phyloP scores from a whole-genome alignment of 2,329 filamentous ascomycete genomes.

The Drechslerella coelobrocha region DNA sequence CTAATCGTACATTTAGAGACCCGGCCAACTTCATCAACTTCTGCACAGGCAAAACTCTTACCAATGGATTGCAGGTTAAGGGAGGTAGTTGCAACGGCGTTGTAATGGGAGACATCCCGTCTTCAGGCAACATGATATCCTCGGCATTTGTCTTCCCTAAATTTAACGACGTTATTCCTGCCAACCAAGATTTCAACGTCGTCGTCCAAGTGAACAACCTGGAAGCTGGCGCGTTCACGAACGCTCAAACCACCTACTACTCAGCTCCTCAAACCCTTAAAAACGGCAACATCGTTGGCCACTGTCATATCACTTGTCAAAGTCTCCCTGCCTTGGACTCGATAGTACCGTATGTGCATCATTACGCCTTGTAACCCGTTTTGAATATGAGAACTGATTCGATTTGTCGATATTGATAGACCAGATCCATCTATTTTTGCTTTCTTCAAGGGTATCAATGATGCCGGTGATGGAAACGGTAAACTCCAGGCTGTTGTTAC shows the following conservation, averaged over 20 bases:
- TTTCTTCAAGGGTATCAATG: conserved; percentile 68
- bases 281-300: conserved; percentile 59
- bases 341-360: conserved; percentile 56
- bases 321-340: conserved; percentile 59
- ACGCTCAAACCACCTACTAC: conserved; percentile 65
- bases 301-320: conserved; percentile 65
- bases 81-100: conserved; percentile 66
- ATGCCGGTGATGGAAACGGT: conserved; percentile 62
- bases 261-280: conserved; percentile 64
- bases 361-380: not conserved
- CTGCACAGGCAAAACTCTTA: conserved; percentile 64
- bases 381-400: not conserved
- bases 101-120: conserved; percentile 67
- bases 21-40: conserved; percentile 68
- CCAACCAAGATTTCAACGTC: conserved; percentile 62
- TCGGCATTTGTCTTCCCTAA: conserved; percentile 63
- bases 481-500: conserved; percentile 60
- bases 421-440: conserved; percentile 60
- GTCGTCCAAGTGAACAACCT: conserved; percentile 63
- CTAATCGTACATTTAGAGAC: conserved; percentile 60
- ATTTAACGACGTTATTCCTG: conserved; percentile 59
- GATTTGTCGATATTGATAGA: conserved; percentile 17
- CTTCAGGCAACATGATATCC: conserved; percentile 64
- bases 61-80: conserved; percentile 64
- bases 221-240: conserved; percentile 64